phyloP scores from a whole-genome alignment of 495 filamentous ascomycete species.

The Aspergillus saccharolyticus region DNA sequence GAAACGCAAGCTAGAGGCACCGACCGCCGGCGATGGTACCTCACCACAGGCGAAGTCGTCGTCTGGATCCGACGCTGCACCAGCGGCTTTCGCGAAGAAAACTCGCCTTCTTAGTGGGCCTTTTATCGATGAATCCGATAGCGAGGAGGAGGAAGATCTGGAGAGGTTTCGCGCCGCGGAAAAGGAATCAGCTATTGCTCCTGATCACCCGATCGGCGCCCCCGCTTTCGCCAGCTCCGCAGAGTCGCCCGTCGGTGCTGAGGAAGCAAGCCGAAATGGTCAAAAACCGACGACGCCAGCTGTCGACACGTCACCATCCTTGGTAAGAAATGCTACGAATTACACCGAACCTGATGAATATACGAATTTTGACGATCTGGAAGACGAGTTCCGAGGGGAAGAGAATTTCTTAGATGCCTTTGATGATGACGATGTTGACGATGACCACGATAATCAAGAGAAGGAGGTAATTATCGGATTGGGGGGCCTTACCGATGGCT shows the following conservation, averaged over 20 bases:
- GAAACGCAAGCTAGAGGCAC: slow-evolving; percentile 36
- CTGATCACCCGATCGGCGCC: no score
- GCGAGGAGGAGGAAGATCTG: slow-evolving; percentile 55
- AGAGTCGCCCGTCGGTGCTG: slow-evolving; percentile 17
- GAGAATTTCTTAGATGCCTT: slow-evolving; percentile 40
- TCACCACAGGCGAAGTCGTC: background rate
- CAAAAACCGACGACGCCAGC: slow-evolving; percentile 33
- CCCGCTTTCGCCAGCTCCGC: slow-evolving; percentile 8
- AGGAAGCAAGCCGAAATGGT: slow-evolving; percentile 25
- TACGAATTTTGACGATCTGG: slow-evolving; percentile 66
- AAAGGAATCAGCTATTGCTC: no score
- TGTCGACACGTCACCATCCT: slow-evolving; percentile 24
- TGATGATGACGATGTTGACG: slow-evolving; percentile 25
- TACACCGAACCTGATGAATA: slow-evolving; percentile 53
- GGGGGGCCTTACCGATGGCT: slow-evolving; percentile 38
- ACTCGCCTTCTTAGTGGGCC: slow-evolving; percentile 38
- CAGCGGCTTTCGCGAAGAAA: slow-evolving; percentile 7
- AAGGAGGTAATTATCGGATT: slow-evolving; percentile 18
- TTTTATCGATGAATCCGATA: slow-evolving; percentile 66
- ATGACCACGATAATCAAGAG: slow-evolving; percentile 13
- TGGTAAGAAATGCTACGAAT: slow-evolving; percentile 56
- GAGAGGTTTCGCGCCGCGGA: slow-evolving; percentile 20
- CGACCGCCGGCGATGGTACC: slow-evolving; percentile 9
- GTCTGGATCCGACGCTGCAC: slow-evolving; percentile 7
- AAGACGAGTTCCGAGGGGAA: slow-evolving; percentile 39